These are phyloP conservation scores for Hygrocybe punicea DNA, from an alignment of 768 basidiomycete genomes.

Conservation along the genomic window DNA sequence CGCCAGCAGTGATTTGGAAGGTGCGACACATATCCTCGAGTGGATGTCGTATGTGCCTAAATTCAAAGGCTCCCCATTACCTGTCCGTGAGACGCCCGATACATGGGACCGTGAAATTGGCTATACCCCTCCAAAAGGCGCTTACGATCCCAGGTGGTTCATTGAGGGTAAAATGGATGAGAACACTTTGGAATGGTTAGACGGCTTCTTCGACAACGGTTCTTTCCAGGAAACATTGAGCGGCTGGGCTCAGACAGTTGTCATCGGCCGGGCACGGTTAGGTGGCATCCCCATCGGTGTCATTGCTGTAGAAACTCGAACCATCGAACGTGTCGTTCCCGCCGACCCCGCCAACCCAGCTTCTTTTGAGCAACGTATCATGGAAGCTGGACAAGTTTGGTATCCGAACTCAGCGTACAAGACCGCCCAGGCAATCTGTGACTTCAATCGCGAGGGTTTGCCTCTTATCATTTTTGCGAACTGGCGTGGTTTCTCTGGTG, in stretches of 20 bases:
- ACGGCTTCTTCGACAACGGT: slow-evolving; percentile 95
- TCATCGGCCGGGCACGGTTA: slow-evolving; percentile 92
- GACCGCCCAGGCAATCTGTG: slow-evolving; percentile 98
- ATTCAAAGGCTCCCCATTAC: slow-evolving; percentile 72
- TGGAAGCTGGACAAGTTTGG: slow-evolving; percentile 99
- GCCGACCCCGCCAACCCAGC: slow-evolving; percentile 97
- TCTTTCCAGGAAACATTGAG: slow-evolving; percentile 99
- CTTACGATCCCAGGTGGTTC: slow-evolving; percentile 98
- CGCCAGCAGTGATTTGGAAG: slow-evolving; percentile 92
- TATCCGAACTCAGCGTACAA: slow-evolving; percentile 99
- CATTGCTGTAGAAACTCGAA: slow-evolving; percentile 97
- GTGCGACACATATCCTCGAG: slow-evolving; percentile 87
- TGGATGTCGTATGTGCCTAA: slow-evolving; percentile 96
- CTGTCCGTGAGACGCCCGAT: slow-evolving; percentile 70
- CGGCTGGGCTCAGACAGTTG: slow-evolving; percentile 99
- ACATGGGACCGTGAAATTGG: slow-evolving; percentile 90
- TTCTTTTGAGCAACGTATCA: slow-evolving; percentile 95
- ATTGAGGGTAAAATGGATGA: slow-evolving; percentile 94
- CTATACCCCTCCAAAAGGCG: slow-evolving; percentile 87
- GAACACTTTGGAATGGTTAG: slow-evolving; percentile 64
- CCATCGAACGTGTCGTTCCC: slow-evolving; percentile 92
- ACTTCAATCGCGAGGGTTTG: slow-evolving; percentile 94
- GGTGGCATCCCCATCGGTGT: slow-evolving; percentile 97
- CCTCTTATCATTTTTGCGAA: slow-evolving; percentile 99
- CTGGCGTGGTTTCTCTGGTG: slow-evolving; percentile 99